phyloP scores from a whole-genome alignment of 768 basidiomycete species.

The Podaxis rugospora region DNA sequence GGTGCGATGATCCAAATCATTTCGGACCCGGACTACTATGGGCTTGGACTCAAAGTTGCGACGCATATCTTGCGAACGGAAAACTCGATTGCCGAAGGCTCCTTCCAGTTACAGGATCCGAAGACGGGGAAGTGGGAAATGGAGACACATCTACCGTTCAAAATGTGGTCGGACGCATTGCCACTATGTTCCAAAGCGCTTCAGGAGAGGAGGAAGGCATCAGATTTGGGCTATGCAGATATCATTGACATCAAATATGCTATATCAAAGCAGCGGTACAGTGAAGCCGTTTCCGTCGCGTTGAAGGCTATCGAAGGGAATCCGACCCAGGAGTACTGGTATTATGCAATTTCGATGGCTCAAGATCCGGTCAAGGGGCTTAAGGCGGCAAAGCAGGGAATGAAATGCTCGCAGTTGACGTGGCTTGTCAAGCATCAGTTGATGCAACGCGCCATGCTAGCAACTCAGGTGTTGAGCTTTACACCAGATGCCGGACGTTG shows the following conservation, averaged over 20 bases:
- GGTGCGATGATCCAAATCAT: slow-evolving; percentile 47
- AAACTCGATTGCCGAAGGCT: slow-evolving; percentile 56
- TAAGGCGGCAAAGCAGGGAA: too few relatives aligned
- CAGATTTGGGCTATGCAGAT: slow-evolving; percentile 51
- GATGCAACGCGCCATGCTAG: too few relatives aligned
- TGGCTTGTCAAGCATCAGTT: too few relatives aligned
- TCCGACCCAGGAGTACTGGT: slow-evolving; percentile 59
- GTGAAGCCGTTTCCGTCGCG: slow-evolving; percentile 45
- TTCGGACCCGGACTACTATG: slow-evolving; percentile 38
- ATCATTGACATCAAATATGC: slow-evolving; percentile 60
- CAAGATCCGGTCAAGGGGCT: slow-evolving; percentile 28
- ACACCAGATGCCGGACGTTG: too few relatives aligned
- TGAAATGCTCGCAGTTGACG: too few relatives aligned
- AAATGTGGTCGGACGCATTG: slow-evolving; percentile 48
- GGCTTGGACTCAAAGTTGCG: slow-evolving; percentile 39
- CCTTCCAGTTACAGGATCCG: slow-evolving; percentile 45
- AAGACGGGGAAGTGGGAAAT: slow-evolving; percentile 27
- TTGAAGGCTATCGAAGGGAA: slow-evolving; percentile 46
- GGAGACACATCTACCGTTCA: slow-evolving; percentile 48
- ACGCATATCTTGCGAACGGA: slow-evolving; percentile 52
- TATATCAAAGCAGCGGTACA: slow-evolving; percentile 44
- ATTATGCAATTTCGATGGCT: slow-evolving; percentile 54
- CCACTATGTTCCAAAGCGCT: slow-evolving; percentile 57
- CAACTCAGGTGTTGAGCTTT: slow-evolving; percentile 43
- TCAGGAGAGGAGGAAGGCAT: slow-evolving; percentile 25